These are phyloP conservation scores for Astragalus membranaceus DNA, from an alignment of 306 rosid species.

Conservation along the genomic window DNA sequence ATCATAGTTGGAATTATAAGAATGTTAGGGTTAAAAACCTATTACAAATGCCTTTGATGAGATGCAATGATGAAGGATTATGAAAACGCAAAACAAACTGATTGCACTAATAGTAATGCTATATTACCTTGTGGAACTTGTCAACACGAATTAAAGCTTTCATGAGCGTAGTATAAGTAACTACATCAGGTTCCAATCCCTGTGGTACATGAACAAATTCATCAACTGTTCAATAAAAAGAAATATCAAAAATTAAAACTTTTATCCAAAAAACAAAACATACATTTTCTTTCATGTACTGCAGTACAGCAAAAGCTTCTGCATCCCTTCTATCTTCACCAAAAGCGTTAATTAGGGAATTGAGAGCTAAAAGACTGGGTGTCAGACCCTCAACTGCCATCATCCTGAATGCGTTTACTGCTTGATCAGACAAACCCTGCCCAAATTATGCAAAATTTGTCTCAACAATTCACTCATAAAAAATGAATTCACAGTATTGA, in stretches of 20 bases:
- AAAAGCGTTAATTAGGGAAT: constrained; percentile 81
- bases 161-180: constrained; percentile 96
- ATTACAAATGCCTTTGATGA: not conserved
- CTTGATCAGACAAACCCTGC: constrained; percentile 90
- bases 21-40: not conserved
- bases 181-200: constrained; percentile 80
- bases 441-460: constrained; percentile 15
- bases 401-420: constrained; percentile 70
- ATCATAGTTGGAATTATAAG: not conserved
- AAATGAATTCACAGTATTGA: not conserved
- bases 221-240: not conserved
- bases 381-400: constrained; percentile 79
- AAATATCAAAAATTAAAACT: not conserved
- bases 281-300: constrained; percentile 86
- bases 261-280: not conserved
- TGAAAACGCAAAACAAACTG: not conserved
- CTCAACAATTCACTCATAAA: constrained; percentile 9
- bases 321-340: constrained; percentile 87
- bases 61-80: not conserved
- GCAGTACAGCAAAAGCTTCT: constrained; percentile 90
- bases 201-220: constrained; percentile 37
- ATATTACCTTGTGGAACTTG: constrained; percentile 60
- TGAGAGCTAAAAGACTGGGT: constrained; percentile 85
- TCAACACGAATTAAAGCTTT: constrained; percentile 80
- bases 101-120: not conserved